Conservation (phyloP, 2,329 filamentous ascomycete species). For the Saccharata proteae region DNA sequence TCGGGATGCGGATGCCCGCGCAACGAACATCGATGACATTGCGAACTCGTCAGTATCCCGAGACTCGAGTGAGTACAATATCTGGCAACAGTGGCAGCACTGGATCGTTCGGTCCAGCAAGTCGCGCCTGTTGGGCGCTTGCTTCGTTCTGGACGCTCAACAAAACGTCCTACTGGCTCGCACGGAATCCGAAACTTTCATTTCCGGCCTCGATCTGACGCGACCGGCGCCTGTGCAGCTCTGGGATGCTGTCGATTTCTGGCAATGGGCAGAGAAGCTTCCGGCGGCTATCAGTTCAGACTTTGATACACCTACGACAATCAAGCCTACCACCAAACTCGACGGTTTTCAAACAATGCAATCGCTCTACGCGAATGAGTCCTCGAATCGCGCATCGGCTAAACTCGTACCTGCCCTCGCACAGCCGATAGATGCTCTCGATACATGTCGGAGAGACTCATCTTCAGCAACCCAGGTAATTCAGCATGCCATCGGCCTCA, state of each 20-base stretch:
- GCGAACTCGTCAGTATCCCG: not conserved
- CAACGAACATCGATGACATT: too few relatives aligned
- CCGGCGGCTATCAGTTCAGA: too few relatives aligned
- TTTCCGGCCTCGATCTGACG: constrained; percentile 22
- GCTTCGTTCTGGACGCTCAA: constrained; percentile 31
- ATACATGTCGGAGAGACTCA: not conserved
- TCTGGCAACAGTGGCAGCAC: constrained; percentile 16
- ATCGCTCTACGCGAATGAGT: too few relatives aligned
- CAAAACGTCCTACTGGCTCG: constrained; percentile 4
- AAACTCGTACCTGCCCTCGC: too few relatives aligned
- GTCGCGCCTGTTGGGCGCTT: constrained; percentile 28
- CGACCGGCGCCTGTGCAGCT: constrained; percentile 21
- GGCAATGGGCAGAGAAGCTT: constrained; percentile 15
- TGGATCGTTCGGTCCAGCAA: constrained; percentile 21
- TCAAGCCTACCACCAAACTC: too few relatives aligned
- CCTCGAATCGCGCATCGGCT: too few relatives aligned
- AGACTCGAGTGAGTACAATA: not conserved
- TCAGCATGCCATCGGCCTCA: constrained; percentile 3
- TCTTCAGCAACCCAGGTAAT: constrained; percentile 3
- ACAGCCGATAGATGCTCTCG: too few relatives aligned
- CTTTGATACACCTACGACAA: too few relatives aligned
- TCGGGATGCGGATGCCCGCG: not conserved
- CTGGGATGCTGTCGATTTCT: constrained; percentile 32
- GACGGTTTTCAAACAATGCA: too few relatives aligned
- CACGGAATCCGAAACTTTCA: constrained; percentile 3